Conservation (phyloP, 2,329 filamentous ascomycete genomes). For the Shiraia bambusicola region DNA sequence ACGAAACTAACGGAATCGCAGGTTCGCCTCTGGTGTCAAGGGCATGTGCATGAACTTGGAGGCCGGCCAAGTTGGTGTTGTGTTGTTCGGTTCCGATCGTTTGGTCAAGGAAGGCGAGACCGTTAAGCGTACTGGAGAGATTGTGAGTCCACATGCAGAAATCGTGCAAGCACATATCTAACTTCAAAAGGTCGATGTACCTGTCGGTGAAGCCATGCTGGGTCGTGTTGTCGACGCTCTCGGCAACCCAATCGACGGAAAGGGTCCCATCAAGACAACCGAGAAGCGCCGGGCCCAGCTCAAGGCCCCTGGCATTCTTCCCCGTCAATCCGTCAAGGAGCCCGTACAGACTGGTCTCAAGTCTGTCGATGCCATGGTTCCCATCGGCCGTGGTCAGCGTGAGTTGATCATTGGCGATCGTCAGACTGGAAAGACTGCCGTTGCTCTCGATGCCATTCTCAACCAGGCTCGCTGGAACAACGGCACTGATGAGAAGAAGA, state of each 20-base stretch:
- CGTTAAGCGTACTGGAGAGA: slow-evolving; percentile 99
- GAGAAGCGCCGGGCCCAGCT: slow-evolving; percentile 95
- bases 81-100: slow-evolving; percentile 99
- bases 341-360: slow-evolving; percentile 99
- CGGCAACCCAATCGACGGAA: slow-evolving; percentile 98
- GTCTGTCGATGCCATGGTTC: slow-evolving; percentile 99
- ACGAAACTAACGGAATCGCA: slow-evolving; percentile 47
- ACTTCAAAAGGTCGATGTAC: slow-evolving; percentile 78
- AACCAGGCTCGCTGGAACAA: slow-evolving; percentile 99
- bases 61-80: slow-evolving; percentile 99
- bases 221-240: slow-evolving; percentile 98
- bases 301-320: slow-evolving; percentile 98
- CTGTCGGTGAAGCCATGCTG: slow-evolving; percentile 88
- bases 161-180: slow-evolving; percentile 13
- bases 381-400: slow-evolving; percentile 99
- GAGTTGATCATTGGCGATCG: slow-evolving; percentile 99
- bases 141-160: slow-evolving; percentile 65
- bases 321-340: slow-evolving; percentile 95
- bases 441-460: slow-evolving; percentile 95
- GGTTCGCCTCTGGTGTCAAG: slow-evolving; percentile 99
- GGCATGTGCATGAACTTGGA: slow-evolving; percentile 99
- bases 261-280: slow-evolving; percentile 91
- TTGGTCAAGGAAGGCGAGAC: slow-evolving; percentile 99
- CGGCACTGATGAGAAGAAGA: slow-evolving; percentile 84
- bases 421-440: slow-evolving; percentile 99